phyloP scores from a whole-genome alignment of 108 stramenopile genomes.

The Fragilariopsis cylindrus region DNA sequence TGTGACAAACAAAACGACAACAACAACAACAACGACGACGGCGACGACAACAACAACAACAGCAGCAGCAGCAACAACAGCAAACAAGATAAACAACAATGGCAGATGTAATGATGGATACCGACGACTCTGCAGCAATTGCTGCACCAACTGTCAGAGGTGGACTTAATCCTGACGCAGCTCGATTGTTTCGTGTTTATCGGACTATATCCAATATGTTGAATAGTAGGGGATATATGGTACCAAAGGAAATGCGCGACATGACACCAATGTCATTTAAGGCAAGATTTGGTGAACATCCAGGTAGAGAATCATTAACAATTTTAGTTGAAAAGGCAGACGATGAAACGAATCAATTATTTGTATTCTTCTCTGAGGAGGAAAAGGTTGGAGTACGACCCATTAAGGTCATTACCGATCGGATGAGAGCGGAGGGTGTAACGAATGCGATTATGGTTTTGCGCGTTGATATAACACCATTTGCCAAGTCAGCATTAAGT shows the following conservation, averaged over 20 bases:
- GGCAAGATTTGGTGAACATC: slow-evolving; percentile 80
- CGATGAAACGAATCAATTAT: slow-evolving; percentile 86
- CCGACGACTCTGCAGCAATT: slow-evolving; percentile 37
- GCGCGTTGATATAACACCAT: slow-evolving; percentile 88
- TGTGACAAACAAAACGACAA: too few species aligned
- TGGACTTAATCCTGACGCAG: slow-evolving; percentile 68
- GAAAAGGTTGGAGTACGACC: slow-evolving; percentile 95
- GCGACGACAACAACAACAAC: too few species aligned
- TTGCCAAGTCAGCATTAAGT: slow-evolving; percentile 90
- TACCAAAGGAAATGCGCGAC: slow-evolving; percentile 79
- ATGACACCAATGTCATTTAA: slow-evolving; percentile 84
- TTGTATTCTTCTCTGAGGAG: slow-evolving; percentile 96
- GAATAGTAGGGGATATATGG: slow-evolving; percentile 89
- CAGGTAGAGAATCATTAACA: slow-evolving; percentile 77
- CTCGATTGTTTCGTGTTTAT: slow-evolving; percentile 92
- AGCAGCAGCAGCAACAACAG: too few species aligned
- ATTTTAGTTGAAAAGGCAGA: slow-evolving; percentile 90
- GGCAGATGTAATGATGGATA: slow-evolving; percentile 23
- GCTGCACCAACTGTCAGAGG: slow-evolving; percentile 48
- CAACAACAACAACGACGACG: too few species aligned
- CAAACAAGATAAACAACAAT: neutral
- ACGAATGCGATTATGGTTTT: slow-evolving; percentile 90
- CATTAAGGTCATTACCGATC: slow-evolving; percentile 90
- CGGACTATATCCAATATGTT: slow-evolving; percentile 90
- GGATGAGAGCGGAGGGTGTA: slow-evolving; percentile 84